Evolutionary conservation across 2,329 filamentous ascomycete species (phyloP).

Genomic region (Proliferodiscus dingleyae): DNA sequence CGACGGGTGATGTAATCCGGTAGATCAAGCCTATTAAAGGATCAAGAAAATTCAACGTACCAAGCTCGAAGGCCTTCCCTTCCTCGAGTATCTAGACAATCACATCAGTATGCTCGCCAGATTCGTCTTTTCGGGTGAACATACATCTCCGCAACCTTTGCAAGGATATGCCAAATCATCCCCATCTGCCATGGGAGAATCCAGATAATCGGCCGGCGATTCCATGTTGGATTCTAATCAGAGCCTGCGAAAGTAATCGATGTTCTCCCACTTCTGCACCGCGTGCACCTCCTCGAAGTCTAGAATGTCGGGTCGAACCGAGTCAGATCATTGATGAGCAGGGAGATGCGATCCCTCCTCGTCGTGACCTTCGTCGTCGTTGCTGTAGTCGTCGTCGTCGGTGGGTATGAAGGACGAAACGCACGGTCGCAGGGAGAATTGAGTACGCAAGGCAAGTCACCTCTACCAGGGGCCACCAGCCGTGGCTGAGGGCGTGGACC

Average conservation of each 20-base stretch:
- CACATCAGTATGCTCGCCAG: constrained; percentile 21
- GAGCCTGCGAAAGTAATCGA: constrained; percentile 10
- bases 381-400: constrained; percentile 1
- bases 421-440: constrained; percentile 15
- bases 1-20: too few relatives aligned
- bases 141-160: constrained; percentile 88
- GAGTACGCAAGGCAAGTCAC: constrained; percentile 14
- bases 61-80: constrained; percentile 96
- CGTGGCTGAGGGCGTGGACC: constrained; percentile 3
- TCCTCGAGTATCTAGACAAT: constrained; percentile 81
- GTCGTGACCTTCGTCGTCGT: constrained; percentile 2
- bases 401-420: constrained; percentile 7
- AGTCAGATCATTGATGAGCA: constrained; percentile 2
- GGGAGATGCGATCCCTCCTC: constrained; percentile 21
- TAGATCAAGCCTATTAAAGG: too few relatives aligned
- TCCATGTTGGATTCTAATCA: constrained; percentile 40
- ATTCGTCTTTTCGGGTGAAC: constrained; percentile 28
- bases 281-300: constrained; percentile 24
- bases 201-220: constrained; percentile 48
- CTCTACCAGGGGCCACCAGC: constrained; percentile 1
- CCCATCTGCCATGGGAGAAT: constrained; percentile 51
- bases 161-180: constrained; percentile 81
- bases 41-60: constrained; percentile 47
- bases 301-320: constrained; percentile 7
- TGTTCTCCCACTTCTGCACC: constrained; percentile 16